A percentile compares a stretch with the other conserved stretches of the same genome.
Evolutionary conservation across 768 basidiomycete genomes (phyloP).

Genomic region (Gloeophyllum trabeum): DNA sequence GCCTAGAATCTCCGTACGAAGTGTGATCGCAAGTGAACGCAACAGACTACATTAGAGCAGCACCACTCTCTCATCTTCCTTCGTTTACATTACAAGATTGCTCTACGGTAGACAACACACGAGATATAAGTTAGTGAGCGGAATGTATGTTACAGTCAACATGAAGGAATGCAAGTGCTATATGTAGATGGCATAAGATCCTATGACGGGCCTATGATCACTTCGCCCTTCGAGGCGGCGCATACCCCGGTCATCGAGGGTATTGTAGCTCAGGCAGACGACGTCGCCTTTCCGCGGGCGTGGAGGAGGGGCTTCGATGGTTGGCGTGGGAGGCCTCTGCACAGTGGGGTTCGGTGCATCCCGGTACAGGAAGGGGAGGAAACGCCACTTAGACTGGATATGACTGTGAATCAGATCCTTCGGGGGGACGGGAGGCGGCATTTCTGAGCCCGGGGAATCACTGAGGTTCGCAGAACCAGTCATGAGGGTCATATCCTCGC

Average conservation of each 20-base stretch:
- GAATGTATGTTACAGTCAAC: neutral
- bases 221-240: slow-evolving; percentile 64
- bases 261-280: slow-evolving; percentile 58
- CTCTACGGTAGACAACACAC: too few relatives aligned
- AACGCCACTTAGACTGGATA: neutral
- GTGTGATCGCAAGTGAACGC: too few relatives aligned
- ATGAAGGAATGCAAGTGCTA: slow-evolving; percentile 6
- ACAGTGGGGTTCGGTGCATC: slow-evolving; percentile 6
- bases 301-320: slow-evolving; percentile 16
- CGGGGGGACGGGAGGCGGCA: slow-evolving; percentile 6
- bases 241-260: slow-evolving; percentile 69
- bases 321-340: slow-evolving; percentile 4
- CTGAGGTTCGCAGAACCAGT: too few relatives aligned
- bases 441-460: neutral
- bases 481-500: neutral
- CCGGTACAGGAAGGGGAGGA: neutral
- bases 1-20: too few relatives aligned
- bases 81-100: too few relatives aligned
- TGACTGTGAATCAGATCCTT: neutral
- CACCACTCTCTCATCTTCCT: too few relatives aligned
- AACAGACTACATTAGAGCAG: too few relatives aligned
- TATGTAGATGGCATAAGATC: slow-evolving; percentile 61
- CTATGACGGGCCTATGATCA: slow-evolving; percentile 82
- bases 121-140: too few relatives aligned
- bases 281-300: slow-evolving; percentile 66